A percentile compares a stretch with the other conserved stretches of the same genome.
Conservation (phyloP, 257 asterid species). For the Avicennia marina region DNA sequence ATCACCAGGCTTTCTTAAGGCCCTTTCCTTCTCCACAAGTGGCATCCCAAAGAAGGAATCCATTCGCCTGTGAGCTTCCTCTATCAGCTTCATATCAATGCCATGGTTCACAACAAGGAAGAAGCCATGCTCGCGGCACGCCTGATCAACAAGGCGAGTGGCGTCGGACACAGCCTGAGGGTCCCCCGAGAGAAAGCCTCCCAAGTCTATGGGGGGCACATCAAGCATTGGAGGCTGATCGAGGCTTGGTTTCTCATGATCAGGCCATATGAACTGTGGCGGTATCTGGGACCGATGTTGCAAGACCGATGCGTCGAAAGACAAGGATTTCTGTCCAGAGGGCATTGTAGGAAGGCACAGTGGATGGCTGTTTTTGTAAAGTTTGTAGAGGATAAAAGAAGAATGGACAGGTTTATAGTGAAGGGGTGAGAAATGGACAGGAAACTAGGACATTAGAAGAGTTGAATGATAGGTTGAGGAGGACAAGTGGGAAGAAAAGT, state of each 20-base stretch:
- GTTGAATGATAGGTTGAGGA: conserved; percentile 25
- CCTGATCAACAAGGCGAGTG: conserved; percentile 50
- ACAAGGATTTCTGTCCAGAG: no score
- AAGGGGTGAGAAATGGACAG: not conserved
- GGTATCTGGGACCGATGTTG: conserved; percentile 48
- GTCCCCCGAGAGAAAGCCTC: conserved; percentile 66
- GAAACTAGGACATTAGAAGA: conserved; percentile 23
- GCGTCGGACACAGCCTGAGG: conserved; percentile 38
- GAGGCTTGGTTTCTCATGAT: conserved; percentile 60
- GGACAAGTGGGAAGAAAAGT: conserved; percentile 31
- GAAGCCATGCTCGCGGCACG: conserved; percentile 67
- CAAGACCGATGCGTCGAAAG: conserved; percentile 51
- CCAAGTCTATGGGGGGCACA: conserved; percentile 60
- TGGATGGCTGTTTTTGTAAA: not conserved
- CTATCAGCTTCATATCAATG: conserved; percentile 42
- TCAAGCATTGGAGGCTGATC: conserved; percentile 37
- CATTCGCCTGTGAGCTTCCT: conserved; percentile 54
- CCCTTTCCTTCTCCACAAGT: conserved; percentile 47
- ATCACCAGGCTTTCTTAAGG: conserved; percentile 60
- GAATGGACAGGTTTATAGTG: conserved; percentile 12
- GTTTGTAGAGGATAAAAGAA: not conserved
- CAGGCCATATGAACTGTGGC: conserved; percentile 81
- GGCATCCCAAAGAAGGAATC: conserved; percentile 57
- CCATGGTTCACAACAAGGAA: conserved; percentile 77
- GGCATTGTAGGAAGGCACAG: not conserved